Percentiles rank a stretch among this genome's conserved stretches.
Evolutionary conservation across 306 rosid genomes (phyloP).

Genomic region (Citrullus mucosospermus): DNA sequence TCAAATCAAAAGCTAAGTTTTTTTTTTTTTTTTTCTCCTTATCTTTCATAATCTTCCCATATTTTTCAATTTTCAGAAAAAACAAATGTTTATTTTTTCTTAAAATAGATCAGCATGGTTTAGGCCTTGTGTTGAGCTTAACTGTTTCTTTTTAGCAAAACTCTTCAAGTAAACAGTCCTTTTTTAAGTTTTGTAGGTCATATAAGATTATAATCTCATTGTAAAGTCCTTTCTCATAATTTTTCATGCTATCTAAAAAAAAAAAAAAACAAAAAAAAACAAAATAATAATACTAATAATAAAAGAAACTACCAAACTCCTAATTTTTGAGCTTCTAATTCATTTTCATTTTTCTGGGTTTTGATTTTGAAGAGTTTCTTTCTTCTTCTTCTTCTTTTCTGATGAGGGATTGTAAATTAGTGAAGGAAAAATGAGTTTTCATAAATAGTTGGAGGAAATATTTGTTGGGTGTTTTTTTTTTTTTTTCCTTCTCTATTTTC

Average conservation of each 20-base stretch:
- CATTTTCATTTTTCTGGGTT: constrained; percentile 6
- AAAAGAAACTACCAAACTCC: not conserved
- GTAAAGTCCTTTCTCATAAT: constrained; percentile 6
- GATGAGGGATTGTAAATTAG: constrained; percentile 19
- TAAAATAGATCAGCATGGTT: constrained; percentile 19
- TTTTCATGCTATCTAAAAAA: constrained; percentile 14
- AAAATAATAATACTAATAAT: too few relatives aligned
- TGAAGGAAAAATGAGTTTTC: constrained; percentile 25
- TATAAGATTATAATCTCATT: not conserved
- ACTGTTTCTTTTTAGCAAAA: constrained; percentile 11
- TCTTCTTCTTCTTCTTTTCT: not conserved
- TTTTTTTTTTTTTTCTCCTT: not conserved
- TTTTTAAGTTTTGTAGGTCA: constrained; percentile 9
- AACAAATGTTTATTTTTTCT: not conserved
- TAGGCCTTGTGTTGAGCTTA: constrained; percentile 14
- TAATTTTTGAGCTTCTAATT: not conserved
- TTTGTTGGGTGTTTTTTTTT: constrained; percentile 20
- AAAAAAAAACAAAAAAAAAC: too few relatives aligned
- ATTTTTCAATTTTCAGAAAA: constrained; percentile 13
- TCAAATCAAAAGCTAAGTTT: constrained; percentile 22
- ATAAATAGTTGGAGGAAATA: constrained; percentile 25
- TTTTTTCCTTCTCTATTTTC: not conserved
- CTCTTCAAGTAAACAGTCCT: constrained; percentile 5
- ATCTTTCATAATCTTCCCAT: constrained; percentile 14
- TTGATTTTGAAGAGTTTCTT: not conserved